Conservation (phyloP, 441 rosid species). For the Syzygium malaccense region DNA sequence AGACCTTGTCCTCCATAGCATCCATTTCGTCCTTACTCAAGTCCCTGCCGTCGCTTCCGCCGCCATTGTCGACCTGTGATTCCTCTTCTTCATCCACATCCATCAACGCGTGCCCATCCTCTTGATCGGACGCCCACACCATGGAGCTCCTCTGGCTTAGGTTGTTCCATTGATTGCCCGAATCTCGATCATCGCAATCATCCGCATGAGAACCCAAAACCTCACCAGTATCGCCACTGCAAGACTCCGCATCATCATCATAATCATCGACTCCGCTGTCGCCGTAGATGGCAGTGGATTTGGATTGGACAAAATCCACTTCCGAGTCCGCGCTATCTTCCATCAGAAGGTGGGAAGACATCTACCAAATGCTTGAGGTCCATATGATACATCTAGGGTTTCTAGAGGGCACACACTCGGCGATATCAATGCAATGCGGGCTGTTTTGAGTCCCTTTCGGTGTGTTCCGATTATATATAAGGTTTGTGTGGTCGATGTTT, state of each 20-base stretch:
- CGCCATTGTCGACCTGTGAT: neutral
- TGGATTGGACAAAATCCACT: conserved; percentile 2
- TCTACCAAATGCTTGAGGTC: conserved; percentile 3
- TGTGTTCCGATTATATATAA: neutral
- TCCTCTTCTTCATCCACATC: conserved; percentile 17
- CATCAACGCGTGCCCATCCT: neutral
- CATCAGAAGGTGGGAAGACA: conserved; percentile 31
- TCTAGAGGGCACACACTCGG: neutral
- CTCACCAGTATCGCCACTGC: conserved; percentile 20
- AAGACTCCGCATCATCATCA: conserved; percentile 40
- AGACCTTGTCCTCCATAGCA: conserved; percentile 49
- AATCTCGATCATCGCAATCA: neutral
- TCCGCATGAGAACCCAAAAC: neutral
- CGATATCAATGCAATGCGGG: neutral
- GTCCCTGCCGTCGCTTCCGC: neutral
- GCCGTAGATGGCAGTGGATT: neutral
- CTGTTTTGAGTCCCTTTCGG: neutral
- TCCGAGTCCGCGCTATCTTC: conserved; percentile 52
- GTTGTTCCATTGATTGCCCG: neutral
- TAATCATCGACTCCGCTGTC: neutral
- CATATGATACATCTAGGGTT: neutral
- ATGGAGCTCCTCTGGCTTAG: neutral
- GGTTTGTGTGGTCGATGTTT: neutral
- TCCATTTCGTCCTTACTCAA: conserved; percentile 28
- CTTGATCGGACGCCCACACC: conserved; percentile 1